Evolutionary conservation across 2,329 filamentous ascomycete genomes (phyloP).

Genomic region (Tolypocladium sp.): DNA sequence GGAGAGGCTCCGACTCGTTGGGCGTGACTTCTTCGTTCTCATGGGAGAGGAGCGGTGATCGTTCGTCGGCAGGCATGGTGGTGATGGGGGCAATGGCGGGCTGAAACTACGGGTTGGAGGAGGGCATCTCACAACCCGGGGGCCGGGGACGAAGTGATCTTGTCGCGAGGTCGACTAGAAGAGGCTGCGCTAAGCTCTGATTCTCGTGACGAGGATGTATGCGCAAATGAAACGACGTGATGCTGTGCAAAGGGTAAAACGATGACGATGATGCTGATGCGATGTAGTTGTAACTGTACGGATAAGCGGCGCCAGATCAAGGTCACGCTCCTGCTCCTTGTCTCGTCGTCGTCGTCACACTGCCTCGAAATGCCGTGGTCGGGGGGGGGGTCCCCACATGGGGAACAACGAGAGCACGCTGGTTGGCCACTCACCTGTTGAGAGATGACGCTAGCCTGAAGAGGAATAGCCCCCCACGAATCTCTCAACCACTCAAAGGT

Average conservation of each 20-base stretch:
- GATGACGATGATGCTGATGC: not conserved
- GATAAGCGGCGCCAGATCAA: not conserved
- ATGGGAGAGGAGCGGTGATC: slow-evolving; percentile 32
- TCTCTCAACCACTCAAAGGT: no score
- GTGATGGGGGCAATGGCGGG: slow-evolving; percentile 13
- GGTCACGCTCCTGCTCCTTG: not conserved
- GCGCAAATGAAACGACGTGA: not conserved
- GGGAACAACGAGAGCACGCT: not conserved
- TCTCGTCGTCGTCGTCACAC: not conserved
- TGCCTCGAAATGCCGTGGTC: not conserved
- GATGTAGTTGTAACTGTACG: not conserved
- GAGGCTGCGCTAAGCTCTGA: not conserved
- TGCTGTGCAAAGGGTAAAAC: not conserved
- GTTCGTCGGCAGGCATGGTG: slow-evolving; percentile 38
- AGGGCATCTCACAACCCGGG: not conserved
- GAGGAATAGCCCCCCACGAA: not conserved
- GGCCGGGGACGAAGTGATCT: not conserved
- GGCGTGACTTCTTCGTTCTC: slow-evolving; percentile 16
- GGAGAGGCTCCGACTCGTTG: slow-evolving; percentile 43
- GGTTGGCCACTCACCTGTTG: not conserved
- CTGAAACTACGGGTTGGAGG: not conserved
- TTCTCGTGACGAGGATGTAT: not conserved
- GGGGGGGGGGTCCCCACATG: not conserved
- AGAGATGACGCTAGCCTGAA: not conserved
- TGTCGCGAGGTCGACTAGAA: not conserved